Evolutionary conservation across 2,329 filamentous ascomycete genomes (phyloP), one percentile per base, ranked within the genome.

Genomic region (Neonectria coccinea): DNA sequence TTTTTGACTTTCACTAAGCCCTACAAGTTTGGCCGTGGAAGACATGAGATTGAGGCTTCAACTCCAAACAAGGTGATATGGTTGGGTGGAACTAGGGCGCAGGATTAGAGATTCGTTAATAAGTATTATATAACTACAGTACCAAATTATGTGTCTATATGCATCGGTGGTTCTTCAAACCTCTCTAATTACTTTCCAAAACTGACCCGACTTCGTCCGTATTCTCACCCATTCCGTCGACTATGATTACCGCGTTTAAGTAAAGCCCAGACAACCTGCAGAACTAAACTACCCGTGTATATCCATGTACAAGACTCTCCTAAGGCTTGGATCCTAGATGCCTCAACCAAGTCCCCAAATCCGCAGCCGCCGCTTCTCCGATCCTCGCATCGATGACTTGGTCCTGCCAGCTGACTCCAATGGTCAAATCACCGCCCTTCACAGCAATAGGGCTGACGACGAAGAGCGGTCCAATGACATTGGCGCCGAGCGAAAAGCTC

Each of bases 371-470:
- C 8, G 45, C 22, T 22, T 62, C 50, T 2, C 52, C 65, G 18
- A 64, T 44, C 2, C 20, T 27, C 3, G 20, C 36, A 27, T 70
- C 62, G 10, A 64, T 45, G 25, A 59, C 41, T 3, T 53, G 33
- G 20, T 63, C 50, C 45, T 69, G 70, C 63, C 65, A 68, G 41
- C 27, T 55, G 10, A 73, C 47, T 12, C 64, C 65, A 10, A 71
- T 36, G 10, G 57, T 56, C 50, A 69, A 39, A 5, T 64, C 62
- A 4, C 41, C 58, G 2, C 64, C 62, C 55, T 61, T 67, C 4
- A 71, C 57, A 3, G 62, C 52, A 5, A 72, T 11, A 5, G 62
- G 45, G 16, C 64, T 63, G 12, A 70, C 41, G 16, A 16, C 39
- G 14, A 71, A 65, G 10, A 58, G 56, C 5, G 68, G 18, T 5